These are phyloP conservation scores for Epichloe bromicola DNA, from an alignment of 2,329 filamentous ascomycete genomes.

Conservation along the genomic window DNA sequence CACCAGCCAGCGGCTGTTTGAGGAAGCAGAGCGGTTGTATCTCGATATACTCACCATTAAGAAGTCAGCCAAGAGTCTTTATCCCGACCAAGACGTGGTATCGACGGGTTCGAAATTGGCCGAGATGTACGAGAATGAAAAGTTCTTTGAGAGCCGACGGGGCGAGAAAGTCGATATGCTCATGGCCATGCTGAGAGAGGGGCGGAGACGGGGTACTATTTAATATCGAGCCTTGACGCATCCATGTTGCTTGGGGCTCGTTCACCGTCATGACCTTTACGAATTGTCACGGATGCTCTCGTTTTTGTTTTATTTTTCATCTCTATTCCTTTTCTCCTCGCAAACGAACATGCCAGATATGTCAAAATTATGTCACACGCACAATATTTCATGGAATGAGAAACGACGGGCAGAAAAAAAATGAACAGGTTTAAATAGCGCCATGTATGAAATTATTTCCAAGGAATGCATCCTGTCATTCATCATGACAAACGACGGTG, in stretches of 20 bases:
- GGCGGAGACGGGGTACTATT: slow-evolving; percentile 7
- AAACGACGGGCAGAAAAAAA: too few species aligned
- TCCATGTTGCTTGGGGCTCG: neutral
- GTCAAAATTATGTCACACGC: too few species aligned
- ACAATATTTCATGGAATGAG: too few species aligned
- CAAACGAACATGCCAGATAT: too few species aligned
- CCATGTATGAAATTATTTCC: too few species aligned
- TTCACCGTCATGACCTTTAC: neutral
- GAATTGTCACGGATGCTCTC: neutral
- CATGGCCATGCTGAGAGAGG: slow-evolving; percentile 5
- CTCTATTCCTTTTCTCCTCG: too few species aligned
- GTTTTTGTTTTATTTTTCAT: too few species aligned
- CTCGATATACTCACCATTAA: slow-evolving; percentile 13
- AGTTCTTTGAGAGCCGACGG: slow-evolving; percentile 12
- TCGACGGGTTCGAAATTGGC: slow-evolving; percentile 13
- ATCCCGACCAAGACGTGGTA: slow-evolving; percentile 12
- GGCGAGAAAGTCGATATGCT: slow-evolving; percentile 9
- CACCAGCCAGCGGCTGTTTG: slow-evolving; percentile 8
- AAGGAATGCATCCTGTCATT: too few species aligned
- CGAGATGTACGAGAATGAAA: slow-evolving; percentile 17
- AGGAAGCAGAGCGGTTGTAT: slow-evolving; percentile 14
- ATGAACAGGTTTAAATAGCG: too few species aligned
- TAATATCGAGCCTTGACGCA: neutral
- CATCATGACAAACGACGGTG: too few species aligned
- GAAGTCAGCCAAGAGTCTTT: slow-evolving; percentile 11